phyloP scores from a whole-genome alignment of 2,329 filamentous ascomycete genomes.

The Phialocephala sp. region DNA sequence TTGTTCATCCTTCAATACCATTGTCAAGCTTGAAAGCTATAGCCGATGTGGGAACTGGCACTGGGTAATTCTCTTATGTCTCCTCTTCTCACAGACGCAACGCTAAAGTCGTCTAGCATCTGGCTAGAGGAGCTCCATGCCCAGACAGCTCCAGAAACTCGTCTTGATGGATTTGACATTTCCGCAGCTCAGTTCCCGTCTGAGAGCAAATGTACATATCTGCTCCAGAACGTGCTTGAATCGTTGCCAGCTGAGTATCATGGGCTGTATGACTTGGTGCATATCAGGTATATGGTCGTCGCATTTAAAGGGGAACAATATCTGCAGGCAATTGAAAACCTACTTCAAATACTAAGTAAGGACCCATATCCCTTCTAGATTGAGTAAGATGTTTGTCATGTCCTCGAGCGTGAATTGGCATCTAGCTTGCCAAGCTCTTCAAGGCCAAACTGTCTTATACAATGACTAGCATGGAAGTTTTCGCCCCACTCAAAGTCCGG shows the following conservation, averaged over 20 bases:
- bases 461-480: no score
- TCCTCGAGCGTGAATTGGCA: no score
- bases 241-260: background rate
- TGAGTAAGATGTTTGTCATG: background rate
- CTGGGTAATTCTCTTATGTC: background rate
- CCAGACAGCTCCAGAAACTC: background rate
- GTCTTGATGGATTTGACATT: conserved; percentile 7
- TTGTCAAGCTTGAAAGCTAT: background rate
- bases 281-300: conserved; percentile 1
- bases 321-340: background rate
- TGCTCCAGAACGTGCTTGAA: background rate
- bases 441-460: no score
- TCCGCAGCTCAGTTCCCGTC: background rate
- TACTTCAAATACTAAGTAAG: conserved; percentile 4
- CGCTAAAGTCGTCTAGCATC: background rate
- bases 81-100: background rate
- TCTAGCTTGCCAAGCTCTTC: no score
- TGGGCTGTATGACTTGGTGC: conserved; percentile 8
- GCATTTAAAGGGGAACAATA: background rate
- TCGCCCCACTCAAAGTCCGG: no score
- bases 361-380: background rate
- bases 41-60: background rate
- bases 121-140: background rate
- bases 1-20: background rate
- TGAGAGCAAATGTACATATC: background rate